Conservation (phyloP, 768 basidiomycete genomes). For the Pholiota molesta region DNA sequence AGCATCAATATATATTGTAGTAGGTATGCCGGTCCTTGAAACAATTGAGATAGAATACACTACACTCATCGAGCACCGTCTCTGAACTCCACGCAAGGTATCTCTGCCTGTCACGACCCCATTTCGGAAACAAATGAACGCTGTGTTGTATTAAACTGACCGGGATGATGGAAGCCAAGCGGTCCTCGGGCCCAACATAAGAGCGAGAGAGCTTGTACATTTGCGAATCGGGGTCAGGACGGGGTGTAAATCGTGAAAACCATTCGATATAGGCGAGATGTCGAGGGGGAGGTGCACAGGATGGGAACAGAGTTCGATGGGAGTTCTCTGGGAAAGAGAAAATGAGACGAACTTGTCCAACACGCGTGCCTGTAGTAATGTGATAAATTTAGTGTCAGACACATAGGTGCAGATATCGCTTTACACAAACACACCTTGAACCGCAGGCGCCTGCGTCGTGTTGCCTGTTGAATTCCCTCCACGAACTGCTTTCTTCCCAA, state of each 20-base stretch:
- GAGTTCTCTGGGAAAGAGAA: neutral
- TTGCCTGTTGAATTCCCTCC: neutral
- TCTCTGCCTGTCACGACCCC: neutral
- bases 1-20: neutral
- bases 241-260: neutral
- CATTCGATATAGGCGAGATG: conserved; percentile 8
- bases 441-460: neutral
- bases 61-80: neutral
- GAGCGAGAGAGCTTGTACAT: neutral
- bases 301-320: neutral
- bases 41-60: neutral
- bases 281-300: neutral
- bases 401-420: too few relatives aligned
- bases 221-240: neutral
- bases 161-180: neutral
- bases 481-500: neutral
- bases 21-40: conserved; percentile 2
- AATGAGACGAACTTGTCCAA: neutral
- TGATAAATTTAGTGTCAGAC: too few relatives aligned
- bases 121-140: conserved; percentile 2
- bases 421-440: neutral
- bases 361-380: neutral
- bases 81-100: neutral
- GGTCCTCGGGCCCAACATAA: neutral
- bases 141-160: neutral